These are phyloP conservation scores for Dimocarpus longan DNA, from an alignment of 345 rosid species.

Conservation along the genomic window DNA sequence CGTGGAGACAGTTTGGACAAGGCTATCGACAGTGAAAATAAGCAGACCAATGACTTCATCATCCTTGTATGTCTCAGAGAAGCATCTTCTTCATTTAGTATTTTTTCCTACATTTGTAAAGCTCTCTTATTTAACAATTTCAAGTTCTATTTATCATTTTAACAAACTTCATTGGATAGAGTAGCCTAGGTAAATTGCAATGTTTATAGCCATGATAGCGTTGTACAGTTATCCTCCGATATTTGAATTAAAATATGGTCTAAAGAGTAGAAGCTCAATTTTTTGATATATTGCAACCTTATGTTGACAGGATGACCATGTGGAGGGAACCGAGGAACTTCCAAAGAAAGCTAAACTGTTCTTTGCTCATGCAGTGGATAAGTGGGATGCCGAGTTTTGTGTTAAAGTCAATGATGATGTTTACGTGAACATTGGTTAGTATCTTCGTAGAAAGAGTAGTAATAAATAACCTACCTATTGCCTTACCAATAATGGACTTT, in stretches of 20 bases:
- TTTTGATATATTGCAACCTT: constrained; percentile 12
- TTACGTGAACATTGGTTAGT: constrained; percentile 75
- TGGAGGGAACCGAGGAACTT: constrained; percentile 62
- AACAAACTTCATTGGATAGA: neutral
- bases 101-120: neutral
- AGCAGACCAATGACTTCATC: constrained; percentile 63
- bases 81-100: neutral
- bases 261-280: constrained; percentile 8
- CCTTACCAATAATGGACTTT: constrained; percentile 12
- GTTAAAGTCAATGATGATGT: constrained; percentile 80
- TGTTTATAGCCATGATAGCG: neutral
- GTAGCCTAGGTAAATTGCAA: neutral
- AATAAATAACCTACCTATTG: neutral
- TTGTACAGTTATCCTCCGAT: neutral
- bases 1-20: constrained; percentile 65
- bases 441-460: constrained; percentile 16
- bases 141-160: neutral
- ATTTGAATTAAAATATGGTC: neutral
- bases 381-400: constrained; percentile 84
- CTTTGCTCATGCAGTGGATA: constrained; percentile 64
- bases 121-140: neutral
- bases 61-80: constrained; percentile 57
- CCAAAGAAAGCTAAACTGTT: constrained; percentile 61
- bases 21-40: constrained; percentile 63
- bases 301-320: constrained; percentile 55